Evolutionary conservation across 176 grass and related monocot genomes (phyloP), one percentile per base, ranked within the genome.

Genomic region (Avena eriantha): DNA sequence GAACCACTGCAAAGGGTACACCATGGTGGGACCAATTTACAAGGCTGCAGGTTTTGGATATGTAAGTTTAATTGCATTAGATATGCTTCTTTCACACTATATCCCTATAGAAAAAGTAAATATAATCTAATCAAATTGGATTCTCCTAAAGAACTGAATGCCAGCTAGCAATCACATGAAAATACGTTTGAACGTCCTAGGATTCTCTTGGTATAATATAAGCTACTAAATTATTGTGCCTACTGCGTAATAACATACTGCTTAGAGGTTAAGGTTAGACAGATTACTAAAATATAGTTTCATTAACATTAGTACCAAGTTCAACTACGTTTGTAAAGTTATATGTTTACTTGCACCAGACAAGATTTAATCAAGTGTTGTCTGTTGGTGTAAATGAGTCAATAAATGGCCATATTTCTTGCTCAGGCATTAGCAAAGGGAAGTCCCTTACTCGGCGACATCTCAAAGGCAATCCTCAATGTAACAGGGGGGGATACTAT

Each of bases 21-120:
- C 82, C 0, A 91, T 93, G 85, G 74, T 94, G 63, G 92, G 82
- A 75, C 92, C 88, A 73, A 94, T 94, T 77, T 94, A 89, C 56
- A 91, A 91, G 48, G 75, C 79, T 73, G 50, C 63, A 46, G 92
- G 92, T 14, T 91, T 91, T 46, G 92, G 79, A 83, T 91, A 91
- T 86, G 92, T 94, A 86, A 90, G 88, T 88, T 85, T 0, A 15
- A 72, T 2, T 45, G 66, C 66, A 57, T 60, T 43, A 41, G 12
- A 79, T 58, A 58, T 41, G 12, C 10, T 79, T 79, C 53, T 43
- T 43, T 43, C 3, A 3, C 6, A 24, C 2, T 15, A 59, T 78
- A 41, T 43, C 1, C 31, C 9, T 50, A 8, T 24, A 75, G 14
- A 10, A 23, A 10, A 51, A 29, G 12, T 51, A 75, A 31, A 51